Evolutionary conservation across 768 basidiomycete genomes (phyloP), one percentile per base, ranked within the genome.

Genomic region (Calocybe gangraenosa): DNA sequence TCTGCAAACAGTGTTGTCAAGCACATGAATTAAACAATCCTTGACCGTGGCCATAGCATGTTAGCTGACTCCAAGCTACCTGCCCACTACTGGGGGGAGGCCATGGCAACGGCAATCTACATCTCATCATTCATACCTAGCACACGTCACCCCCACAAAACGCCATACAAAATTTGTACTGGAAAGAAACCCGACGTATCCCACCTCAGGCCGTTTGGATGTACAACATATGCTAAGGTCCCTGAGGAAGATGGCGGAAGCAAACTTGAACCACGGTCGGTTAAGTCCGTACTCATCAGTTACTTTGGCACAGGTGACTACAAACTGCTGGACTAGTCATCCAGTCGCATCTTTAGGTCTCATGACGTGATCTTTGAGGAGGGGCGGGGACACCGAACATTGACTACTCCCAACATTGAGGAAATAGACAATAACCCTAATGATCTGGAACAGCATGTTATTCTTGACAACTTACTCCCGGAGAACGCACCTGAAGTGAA

Each of bases 301-400:
- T 62, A 61, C 37, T 53, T 33, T 40, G 51, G 56, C 0, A 7
- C 47, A 0, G 51, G 41, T 2, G 54, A 40, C n/a, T 62, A 64
- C 34, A 53, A 50, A 17, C 22, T 64, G 1, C 47, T 49, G 15
- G 50, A 58, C 22, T 19, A 42, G 3, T 11, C 18, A 0, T 42
- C 33, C 1, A 52, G 56, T 2, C 17, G 19, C 10, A 47, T 59
- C 2, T 44, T 59, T 34, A 48, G 39, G 14, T 40, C 49, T 0
- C 25, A 56, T 2, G 50, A 65, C 30, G 52, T 65, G 1, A 43
- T 58, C 2, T 64, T 64, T 38, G 58, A 64, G 8, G 60, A 64
- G 35, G 55, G 59, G 1, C 3, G 1, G 0, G 49, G 41, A 0
- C 53, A 63, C 34, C 37, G 25, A 37, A 37, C 49, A 6, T 4